These are phyloP conservation scores for Stachybotrys elegans DNA, from an alignment of 2,329 filamentous ascomycete genomes.

Conservation along the genomic window DNA sequence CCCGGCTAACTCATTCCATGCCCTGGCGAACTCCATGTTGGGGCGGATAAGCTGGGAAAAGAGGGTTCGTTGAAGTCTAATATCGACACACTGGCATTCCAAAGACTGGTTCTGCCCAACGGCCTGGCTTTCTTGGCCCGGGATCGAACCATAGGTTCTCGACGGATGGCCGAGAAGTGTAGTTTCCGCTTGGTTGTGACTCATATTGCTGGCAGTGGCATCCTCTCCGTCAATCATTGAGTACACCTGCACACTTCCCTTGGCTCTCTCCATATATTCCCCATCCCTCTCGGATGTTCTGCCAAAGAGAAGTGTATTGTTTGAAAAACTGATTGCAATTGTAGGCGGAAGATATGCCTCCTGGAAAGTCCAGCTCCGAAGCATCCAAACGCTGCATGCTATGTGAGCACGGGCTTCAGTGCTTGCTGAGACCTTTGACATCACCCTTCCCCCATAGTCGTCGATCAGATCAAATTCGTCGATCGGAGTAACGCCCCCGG, in stretches of 20 bases:
- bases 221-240: neutral
- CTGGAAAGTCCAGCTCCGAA: neutral
- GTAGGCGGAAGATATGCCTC: neutral
- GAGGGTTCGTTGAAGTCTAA: neutral
- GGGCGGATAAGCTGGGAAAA: neutral
- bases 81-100: neutral
- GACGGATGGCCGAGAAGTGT: no score
- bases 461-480: neutral
- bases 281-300: no score
- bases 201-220: neutral
- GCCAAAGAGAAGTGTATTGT: neutral
- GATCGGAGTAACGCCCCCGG: neutral
- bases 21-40: neutral
- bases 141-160: no score
- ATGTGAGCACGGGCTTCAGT: neutral
- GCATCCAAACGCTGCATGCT: neutral
- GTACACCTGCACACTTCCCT: no score
- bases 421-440: neutral
- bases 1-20: neutral
- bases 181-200: neutral
- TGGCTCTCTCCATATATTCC: neutral
- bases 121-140: neutral
- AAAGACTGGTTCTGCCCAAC: neutral
- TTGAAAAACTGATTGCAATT: neutral
- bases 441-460: no score